Evolutionary conservation across 495 filamentous ascomycete species (phyloP).

Genomic region (Xylaria scruposa): DNA sequence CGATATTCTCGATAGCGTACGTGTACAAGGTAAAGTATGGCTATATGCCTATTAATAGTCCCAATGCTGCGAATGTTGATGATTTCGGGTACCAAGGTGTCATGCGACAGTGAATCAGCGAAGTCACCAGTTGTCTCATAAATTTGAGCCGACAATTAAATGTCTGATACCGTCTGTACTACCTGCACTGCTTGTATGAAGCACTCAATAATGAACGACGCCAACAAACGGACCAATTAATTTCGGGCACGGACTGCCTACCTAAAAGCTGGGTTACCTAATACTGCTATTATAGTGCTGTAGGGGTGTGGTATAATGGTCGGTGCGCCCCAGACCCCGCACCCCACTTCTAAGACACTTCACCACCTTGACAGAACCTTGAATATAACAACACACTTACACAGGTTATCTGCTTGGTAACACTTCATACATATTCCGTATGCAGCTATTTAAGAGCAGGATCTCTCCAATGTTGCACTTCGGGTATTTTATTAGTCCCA

Average conservation of each 20-base stretch:
- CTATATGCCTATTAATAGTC: constrained; percentile 4
- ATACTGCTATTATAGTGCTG: not conserved
- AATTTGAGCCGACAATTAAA: constrained; percentile 1
- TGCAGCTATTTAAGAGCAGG: not conserved
- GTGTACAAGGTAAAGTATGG: not conserved
- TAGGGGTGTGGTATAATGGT: not conserved
- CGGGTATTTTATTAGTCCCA: not conserved
- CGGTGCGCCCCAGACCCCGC: not conserved
- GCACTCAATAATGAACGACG: not conserved
- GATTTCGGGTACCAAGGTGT: constrained; percentile 8
- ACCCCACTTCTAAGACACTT: not conserved
- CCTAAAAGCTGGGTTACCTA: constrained; percentile 3
- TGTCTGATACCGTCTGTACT: constrained; percentile 5
- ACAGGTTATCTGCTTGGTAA: not conserved
- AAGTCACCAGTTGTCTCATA: not conserved
- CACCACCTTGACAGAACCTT: no score
- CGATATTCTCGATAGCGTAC: not conserved
- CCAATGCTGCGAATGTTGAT: not conserved
- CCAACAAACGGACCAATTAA: constrained; percentile 16
- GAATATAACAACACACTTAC: no score
- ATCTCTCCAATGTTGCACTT: constrained; percentile 1
- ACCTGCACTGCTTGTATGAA: not conserved
- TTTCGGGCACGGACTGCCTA: not conserved
- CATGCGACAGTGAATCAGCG: constrained; percentile 22
- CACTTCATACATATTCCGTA: not conserved